Evolutionary conservation across 129 eudicot species (phyloP).

Genomic region (Flaveria robusta): DNA sequence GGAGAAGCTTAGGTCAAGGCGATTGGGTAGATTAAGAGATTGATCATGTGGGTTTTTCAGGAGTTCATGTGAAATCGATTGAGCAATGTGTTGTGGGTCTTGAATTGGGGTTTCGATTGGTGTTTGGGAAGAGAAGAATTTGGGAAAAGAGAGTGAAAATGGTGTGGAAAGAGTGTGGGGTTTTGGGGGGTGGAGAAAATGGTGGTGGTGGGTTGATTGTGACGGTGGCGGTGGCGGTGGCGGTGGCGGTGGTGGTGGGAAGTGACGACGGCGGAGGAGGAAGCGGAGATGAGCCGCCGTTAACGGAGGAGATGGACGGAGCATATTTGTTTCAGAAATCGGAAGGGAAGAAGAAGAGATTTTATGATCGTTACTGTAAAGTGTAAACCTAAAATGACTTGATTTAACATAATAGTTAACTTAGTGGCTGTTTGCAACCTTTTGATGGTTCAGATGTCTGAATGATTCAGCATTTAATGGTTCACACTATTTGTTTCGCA

Average conservation of each 20-base stretch:
- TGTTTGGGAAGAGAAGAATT: conserved; percentile 45
- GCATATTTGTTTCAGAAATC: conserved; percentile 36
- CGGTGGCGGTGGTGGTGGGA: conserved; percentile 24
- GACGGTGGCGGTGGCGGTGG: not conserved
- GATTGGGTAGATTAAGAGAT: conserved; percentile 44
- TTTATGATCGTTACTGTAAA: not conserved
- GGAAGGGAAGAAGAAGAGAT: not conserved
- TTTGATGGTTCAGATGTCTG: too few species aligned
- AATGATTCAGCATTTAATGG: too few species aligned
- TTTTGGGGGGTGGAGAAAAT: not conserved
- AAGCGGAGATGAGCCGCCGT: conserved; percentile 39
- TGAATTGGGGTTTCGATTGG: conserved; percentile 22
- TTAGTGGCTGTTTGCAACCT: too few species aligned
- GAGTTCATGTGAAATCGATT: conserved; percentile 65
- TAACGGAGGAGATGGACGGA: conserved; percentile 33
- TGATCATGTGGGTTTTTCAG: conserved; percentile 45
- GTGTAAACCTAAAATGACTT: too few species aligned
- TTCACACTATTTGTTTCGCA: too few species aligned
- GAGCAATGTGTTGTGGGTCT: conserved; percentile 35
- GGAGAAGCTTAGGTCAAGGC: conserved; percentile 65
- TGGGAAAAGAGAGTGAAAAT: not conserved
- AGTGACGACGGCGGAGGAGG: conserved; percentile 46
- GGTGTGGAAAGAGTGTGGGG: conserved; percentile 24
- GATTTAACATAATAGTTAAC: too few species aligned
- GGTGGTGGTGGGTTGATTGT: conserved; percentile 24